Percentiles rank a stretch among this genome's conserved stretches.
Conservation (phyloP, 768 basidiomycete genomes). For the Coprinopsis strossmayeri region DNA sequence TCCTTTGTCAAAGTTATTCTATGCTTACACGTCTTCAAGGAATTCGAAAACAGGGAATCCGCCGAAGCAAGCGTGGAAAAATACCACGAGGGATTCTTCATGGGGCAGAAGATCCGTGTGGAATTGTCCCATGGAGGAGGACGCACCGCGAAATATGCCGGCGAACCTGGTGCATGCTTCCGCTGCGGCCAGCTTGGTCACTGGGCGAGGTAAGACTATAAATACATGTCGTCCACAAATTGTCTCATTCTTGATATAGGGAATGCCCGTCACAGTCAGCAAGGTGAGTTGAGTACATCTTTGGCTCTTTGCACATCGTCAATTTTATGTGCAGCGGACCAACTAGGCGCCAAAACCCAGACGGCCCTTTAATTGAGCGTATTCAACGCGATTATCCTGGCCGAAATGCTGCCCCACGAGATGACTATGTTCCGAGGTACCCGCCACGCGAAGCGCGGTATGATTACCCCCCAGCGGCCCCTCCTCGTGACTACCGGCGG, state of each 20-base stretch:
- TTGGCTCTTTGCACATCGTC: not conserved
- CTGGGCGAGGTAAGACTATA: conserved; percentile 69
- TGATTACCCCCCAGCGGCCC: conserved; percentile 43
- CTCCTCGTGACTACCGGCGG: conserved; percentile 53
- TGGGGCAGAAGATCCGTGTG: conserved; percentile 90
- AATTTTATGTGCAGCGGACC: not conserved
- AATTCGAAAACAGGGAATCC: conserved; percentile 76
- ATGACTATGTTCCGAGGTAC: conserved; percentile 44
- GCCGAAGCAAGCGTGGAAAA: conserved; percentile 85
- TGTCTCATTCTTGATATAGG: conserved; percentile 28
- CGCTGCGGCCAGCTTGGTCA: conserved; percentile 82
- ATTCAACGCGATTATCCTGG: conserved; percentile 52
- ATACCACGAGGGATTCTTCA: conserved; percentile 85
- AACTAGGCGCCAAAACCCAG: conserved; percentile 35
- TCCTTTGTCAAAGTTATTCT: not conserved
- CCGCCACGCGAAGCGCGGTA: conserved; percentile 53
- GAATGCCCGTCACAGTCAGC: conserved; percentile 62
- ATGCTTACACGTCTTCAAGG: conserved; percentile 35
- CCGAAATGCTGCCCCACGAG: conserved; percentile 40
- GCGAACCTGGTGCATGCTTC: conserved; percentile 87
- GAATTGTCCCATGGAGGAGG: conserved; percentile 83
- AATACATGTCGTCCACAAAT: not conserved
- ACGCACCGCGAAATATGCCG: conserved; percentile 69
- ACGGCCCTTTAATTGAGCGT: conserved; percentile 52
- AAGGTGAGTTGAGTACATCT: conserved; percentile 35